phyloP scores from a whole-genome alignment of 2,329 filamentous ascomycete species.

The Huntiella abstrusa region DNA sequence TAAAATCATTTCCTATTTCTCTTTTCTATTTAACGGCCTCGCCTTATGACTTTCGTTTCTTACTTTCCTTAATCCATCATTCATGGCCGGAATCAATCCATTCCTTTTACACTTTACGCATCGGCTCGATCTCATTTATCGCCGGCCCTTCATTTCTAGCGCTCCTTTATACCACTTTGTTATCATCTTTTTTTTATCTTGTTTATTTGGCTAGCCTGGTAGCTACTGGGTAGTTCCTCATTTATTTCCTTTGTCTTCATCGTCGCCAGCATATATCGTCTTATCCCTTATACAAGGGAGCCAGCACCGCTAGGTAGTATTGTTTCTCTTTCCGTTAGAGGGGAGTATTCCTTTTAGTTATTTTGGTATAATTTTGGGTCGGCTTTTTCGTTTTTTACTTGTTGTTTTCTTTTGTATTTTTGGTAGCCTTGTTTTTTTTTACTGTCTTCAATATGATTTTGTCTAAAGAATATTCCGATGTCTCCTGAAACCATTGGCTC shows the following conservation, averaged over 20 bases:
- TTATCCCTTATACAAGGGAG: no score
- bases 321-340: neutral
- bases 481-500: no score
- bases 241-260: neutral
- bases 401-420: neutral
- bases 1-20: slow-evolving; percentile 4
- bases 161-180: no score
- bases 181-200: no score
- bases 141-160: neutral
- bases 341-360: neutral
- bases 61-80: neutral
- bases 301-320: no score
- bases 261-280: neutral
- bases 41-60: neutral
- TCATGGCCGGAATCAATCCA: neutral
- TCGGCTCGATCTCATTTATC: neutral
- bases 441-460: neutral
- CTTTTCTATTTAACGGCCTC: slow-evolving; percentile 4
- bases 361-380: neutral
- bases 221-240: neutral
- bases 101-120: neutral
- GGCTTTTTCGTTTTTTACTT: neutral
- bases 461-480: no score
- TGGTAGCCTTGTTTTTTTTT: neutral
- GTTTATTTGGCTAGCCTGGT: no score